Base-by-base conservation (phyloP, 331 rosid species). In the Stylosanthes scabra region DNA sequence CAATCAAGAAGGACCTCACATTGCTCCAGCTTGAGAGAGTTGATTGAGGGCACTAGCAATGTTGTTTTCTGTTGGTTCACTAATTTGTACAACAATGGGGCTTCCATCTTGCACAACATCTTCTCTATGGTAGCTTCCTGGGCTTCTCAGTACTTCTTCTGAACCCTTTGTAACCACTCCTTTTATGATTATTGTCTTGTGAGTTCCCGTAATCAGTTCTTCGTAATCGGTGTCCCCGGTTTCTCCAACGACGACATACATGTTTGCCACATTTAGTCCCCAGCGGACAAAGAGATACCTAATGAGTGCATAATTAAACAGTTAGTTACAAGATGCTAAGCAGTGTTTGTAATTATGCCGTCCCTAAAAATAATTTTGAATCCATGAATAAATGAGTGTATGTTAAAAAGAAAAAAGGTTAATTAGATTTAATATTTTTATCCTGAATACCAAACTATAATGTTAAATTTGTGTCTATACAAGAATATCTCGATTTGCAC, bases 201-300 rank as follows among this genome's bases (percentile, higher is more conserved):
- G 97, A 66, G 91, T 86, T 83, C 98, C 98, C 5, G 93, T 78
- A 61, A 93, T 93, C 93, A 93, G 61, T 78, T 93, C 98, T 66
- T 93, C 98, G 44, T 77, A 82, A 81, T 93, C 98, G 0, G 96
- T 88, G 86, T 93, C 98, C 50, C 98, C 97, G 12, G 83, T 85
- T 83, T 93, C 93, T 47, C 98, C 98, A 1, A 90, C 84, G 60
- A 93, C 71, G 39, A 93, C 96, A 64, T 80, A 88, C 98, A 93
- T 93, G 83, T 88, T 93, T 29, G 93, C 87, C 11, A 93, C 86
- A 39, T 86, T 90, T 70, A 90, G 57, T 74, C 91, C 84, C 98
- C 98, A 93, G 4, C 98, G 91, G 27, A 93, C 98, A 63, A 93
- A 93, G 39, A 93, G 86, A 74, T 93, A 93, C 88, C 98, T 93